A percentile compares a stretch with the other conserved stretches of the same genome.
Evolutionary conservation across 208 protist species (phyloP).

Genomic region (Leishmania major): DNA sequence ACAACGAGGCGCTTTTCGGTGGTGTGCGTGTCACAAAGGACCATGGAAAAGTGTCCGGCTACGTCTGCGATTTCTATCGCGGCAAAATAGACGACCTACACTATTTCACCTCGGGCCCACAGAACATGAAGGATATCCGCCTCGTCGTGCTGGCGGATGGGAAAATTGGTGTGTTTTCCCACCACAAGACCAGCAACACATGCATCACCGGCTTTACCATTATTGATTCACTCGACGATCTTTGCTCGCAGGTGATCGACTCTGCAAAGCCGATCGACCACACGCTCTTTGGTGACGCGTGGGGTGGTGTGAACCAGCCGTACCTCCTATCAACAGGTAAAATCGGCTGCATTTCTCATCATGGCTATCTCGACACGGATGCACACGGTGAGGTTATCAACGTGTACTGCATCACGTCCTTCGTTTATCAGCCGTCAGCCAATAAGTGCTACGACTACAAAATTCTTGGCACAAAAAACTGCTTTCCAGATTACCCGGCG

Average conservation of each 20-base stretch:
- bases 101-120: conserved; percentile 62
- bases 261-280: conserved; percentile 59
- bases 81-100: conserved; percentile 35
- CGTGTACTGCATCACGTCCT: conserved; percentile 70
- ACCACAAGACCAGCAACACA: conserved; percentile 46
- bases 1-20: conserved; percentile 51
- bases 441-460: conserved; percentile 60
- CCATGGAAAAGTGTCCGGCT: conserved; percentile 43
- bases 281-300: conserved; percentile 62
- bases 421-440: conserved; percentile 52
- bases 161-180: conserved; percentile 59
- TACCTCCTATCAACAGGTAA: conserved; percentile 52
- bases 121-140: conserved; percentile 69
- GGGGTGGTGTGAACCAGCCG: conserved; percentile 65
- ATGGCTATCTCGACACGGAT: conserved; percentile 53
- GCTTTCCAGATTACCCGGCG: conserved; percentile 58
- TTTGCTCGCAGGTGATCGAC: conserved; percentile 48
- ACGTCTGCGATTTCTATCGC: conserved; percentile 61
- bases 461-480: conserved; percentile 62
- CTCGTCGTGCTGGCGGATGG: conserved; percentile 48
- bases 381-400: conserved; percentile 39
- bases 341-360: conserved; percentile 67
- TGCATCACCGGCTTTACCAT: conserved; percentile 60
- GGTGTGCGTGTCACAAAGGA: conserved; percentile 61
- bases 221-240: conserved; percentile 50